phyloP scores from a whole-genome alignment of 1,284 basidiomycete species.

The Cutaneotrichosporon sp. region DNA sequence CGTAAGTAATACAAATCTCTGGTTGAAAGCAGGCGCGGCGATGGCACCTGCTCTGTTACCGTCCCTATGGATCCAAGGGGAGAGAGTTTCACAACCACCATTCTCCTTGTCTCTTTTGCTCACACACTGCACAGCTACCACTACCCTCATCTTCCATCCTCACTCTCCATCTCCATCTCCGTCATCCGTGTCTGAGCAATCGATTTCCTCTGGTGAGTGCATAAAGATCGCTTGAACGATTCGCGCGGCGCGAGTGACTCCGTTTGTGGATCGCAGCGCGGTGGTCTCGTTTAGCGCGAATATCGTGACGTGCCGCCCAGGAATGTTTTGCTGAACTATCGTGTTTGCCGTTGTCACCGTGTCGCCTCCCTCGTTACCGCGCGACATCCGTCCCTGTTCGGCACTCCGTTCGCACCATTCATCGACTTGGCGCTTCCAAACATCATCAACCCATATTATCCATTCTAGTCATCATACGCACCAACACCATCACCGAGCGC shows the following conservation, averaged over 20 bases:
- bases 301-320: background rate
- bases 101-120: no score
- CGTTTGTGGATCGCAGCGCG: no score
- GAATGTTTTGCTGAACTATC: slow-evolving; percentile 1
- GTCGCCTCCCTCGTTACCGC: background rate
- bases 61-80: slow-evolving; percentile 2
- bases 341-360: background rate
- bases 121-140: background rate
- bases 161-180: no score
- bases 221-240: no score
- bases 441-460: background rate
- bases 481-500: background rate
- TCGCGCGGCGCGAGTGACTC: background rate
- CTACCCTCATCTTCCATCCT: background rate
- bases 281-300: background rate
- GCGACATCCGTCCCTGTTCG: background rate
- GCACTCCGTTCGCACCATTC: background rate
- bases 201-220: no score
- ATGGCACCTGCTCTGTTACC: background rate
- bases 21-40: background rate
- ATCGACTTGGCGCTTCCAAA: no score
- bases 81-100: background rate
- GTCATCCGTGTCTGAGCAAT: no score
- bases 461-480: background rate
- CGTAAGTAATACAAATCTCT: background rate